Conservation (phyloP, 371 early-diverging fungal genomes). For the Circinella minor region DNA sequence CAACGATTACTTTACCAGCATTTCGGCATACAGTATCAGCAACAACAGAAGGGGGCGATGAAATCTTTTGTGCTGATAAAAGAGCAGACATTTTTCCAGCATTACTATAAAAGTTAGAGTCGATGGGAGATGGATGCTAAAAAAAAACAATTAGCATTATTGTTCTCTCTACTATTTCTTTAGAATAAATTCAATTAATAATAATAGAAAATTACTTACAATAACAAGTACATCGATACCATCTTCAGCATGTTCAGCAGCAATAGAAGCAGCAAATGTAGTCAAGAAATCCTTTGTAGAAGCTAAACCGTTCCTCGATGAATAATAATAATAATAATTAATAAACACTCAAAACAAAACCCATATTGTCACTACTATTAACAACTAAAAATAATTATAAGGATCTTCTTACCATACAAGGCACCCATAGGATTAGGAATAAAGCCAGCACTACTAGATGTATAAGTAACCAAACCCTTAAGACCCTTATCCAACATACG, state of each 20-base stretch:
- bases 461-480: constrained; percentile 58
- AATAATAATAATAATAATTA: neutral
- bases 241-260: constrained; percentile 58
- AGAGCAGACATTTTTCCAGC: constrained; percentile 60
- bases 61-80: constrained; percentile 49
- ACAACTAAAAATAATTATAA: no score
- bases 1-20: constrained; percentile 60
- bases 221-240: constrained; percentile 66
- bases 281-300: constrained; percentile 65
- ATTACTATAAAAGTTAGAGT: constrained; percentile 64
- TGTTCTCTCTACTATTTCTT: neutral
- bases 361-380: neutral
- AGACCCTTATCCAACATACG: constrained; percentile 47
- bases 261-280: constrained; percentile 60
- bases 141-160: neutral
- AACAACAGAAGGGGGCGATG: constrained; percentile 56
- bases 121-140: constrained; percentile 65
- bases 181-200: neutral
- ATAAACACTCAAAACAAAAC: no score
- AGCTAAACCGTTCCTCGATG: constrained; percentile 25
- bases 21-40: constrained; percentile 61
- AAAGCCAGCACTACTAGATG: constrained; percentile 64
- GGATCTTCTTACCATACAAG: constrained; percentile 52
- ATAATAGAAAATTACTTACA: constrained; percentile 32
- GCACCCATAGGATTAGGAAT: constrained; percentile 64